Evolutionary conservation across 1,284 basidiomycete genomes (phyloP).

Genomic region (Paramarasmius palmivorus): DNA sequence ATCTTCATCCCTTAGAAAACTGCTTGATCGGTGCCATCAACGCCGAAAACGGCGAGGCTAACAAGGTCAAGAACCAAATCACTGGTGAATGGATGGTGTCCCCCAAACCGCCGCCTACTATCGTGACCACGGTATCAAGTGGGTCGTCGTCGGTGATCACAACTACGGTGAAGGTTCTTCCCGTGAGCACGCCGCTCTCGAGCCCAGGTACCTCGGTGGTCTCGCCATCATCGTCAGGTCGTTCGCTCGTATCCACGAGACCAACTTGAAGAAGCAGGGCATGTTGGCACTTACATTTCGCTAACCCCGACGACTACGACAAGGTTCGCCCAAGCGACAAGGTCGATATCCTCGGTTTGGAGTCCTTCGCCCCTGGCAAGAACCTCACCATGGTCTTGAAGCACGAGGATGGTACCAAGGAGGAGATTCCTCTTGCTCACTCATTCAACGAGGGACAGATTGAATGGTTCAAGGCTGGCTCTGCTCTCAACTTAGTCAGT

Average conservation of each 20-base stretch:
- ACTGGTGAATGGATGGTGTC: slow-evolving; percentile 88
- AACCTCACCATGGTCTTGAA: slow-evolving; percentile 80
- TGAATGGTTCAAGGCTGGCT: slow-evolving; percentile 93
- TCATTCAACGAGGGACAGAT: slow-evolving; percentile 90
- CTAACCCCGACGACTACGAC: slow-evolving; percentile 88
- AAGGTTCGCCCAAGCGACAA: slow-evolving; percentile 82
- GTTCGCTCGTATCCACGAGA: slow-evolving; percentile 98
- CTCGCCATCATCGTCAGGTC: slow-evolving; percentile 93
- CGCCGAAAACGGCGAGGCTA: slow-evolving; percentile 92
- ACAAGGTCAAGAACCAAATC: slow-evolving; percentile 91
- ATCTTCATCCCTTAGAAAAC: slow-evolving; percentile 64
- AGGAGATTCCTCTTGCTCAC: slow-evolving; percentile 75
- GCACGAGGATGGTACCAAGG: slow-evolving; percentile 79
- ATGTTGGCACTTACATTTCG: slow-evolving; percentile 93
- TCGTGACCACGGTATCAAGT: slow-evolving; percentile 88
- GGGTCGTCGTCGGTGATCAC: slow-evolving; percentile 93
- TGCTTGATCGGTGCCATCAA: slow-evolving; percentile 98
- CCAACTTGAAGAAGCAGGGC: slow-evolving; percentile 97
- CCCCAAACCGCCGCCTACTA: slow-evolving; percentile 87
- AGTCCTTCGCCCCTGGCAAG: slow-evolving; percentile 85
- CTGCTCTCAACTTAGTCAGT: slow-evolving; percentile 79
- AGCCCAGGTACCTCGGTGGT: slow-evolving; percentile 96
- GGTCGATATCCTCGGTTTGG: slow-evolving; percentile 83
- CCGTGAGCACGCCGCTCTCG: slow-evolving; percentile 96
- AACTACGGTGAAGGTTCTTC: slow-evolving; percentile 99